A percentile compares a stretch with the other conserved stretches of the same genome.
phyloP scores from a whole-genome alignment of 2,329 filamentous ascomycete genomes.

The Gnomoniopsis smithogilvyi region DNA sequence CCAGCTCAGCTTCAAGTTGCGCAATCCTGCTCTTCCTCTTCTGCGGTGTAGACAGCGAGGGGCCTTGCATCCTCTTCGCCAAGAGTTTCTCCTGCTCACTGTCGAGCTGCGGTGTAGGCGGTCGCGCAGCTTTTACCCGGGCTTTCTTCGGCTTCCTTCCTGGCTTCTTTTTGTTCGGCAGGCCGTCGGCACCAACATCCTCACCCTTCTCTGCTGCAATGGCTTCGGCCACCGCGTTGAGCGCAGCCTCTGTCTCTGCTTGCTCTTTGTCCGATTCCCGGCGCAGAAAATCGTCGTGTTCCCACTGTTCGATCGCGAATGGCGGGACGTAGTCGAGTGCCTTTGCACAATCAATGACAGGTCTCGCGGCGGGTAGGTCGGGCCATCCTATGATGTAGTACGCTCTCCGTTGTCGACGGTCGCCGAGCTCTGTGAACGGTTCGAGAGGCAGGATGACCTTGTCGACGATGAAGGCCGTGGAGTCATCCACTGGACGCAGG shows the following conservation, averaged over 20 bases:
- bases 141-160: conserved; percentile 15
- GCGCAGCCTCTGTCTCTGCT: conserved; percentile 22
- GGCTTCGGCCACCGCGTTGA: neutral
- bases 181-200: neutral
- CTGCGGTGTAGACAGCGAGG: conserved; percentile 37
- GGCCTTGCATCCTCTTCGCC: conserved; percentile 28
- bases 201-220: neutral
- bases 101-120: conserved; percentile 10
- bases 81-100: conserved; percentile 26
- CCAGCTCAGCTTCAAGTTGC: conserved; percentile 23
- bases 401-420: conserved; percentile 38
- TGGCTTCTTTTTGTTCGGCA: conserved; percentile 10
- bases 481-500: conserved; percentile 47
- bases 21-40: conserved; percentile 32
- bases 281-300: conserved; percentile 41
- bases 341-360: conserved; percentile 42
- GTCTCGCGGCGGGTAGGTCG: conserved; percentile 46
- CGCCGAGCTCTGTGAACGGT: conserved; percentile 25
- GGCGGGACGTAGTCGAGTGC: conserved; percentile 59
- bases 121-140: neutral
- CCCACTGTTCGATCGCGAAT: conserved; percentile 53
- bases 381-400: conserved; percentile 54
- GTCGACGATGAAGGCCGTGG: conserved; percentile 55
- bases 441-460: conserved; percentile 43
- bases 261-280: conserved; percentile 36